phyloP scores from a whole-genome alignment of 805 yeast species.

The Wickerhamiella sorbophila region DNA sequence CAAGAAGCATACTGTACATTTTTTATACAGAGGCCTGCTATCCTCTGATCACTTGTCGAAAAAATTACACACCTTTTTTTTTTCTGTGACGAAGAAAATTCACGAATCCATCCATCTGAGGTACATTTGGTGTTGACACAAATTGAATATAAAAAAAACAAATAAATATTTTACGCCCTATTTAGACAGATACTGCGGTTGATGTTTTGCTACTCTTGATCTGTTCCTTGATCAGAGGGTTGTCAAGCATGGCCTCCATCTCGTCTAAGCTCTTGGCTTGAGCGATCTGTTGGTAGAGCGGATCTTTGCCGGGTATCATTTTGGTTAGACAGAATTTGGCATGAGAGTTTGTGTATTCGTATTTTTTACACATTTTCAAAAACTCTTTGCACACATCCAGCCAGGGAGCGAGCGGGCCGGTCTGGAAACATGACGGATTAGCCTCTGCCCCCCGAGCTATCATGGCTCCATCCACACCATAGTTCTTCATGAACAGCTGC shows the following conservation, averaged over 20 bases:
- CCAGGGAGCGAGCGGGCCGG: constrained; percentile 36
- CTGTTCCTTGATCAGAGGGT: too few species aligned
- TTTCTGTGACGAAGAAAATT: too few species aligned
- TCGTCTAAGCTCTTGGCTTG: constrained; percentile 38
- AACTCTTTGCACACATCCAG: constrained; percentile 40
- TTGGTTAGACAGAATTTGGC: constrained; percentile 70
- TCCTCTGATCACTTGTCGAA: too few species aligned
- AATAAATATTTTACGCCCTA: too few species aligned
- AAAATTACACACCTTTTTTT: too few species aligned
- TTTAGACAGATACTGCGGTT: too few species aligned
- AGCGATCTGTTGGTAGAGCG: constrained; percentile 42
- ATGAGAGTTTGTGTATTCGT: constrained; percentile 53
- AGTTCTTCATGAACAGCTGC: constrained; percentile 34
- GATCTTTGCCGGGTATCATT: constrained; percentile 63
- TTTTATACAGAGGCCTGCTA: not conserved
- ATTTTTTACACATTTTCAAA: constrained; percentile 35
- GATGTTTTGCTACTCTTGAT: too few species aligned
- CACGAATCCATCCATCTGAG: too few species aligned
- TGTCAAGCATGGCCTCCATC: constrained; percentile 7
- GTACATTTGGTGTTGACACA: too few species aligned
- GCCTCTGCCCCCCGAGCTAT: constrained; percentile 81
- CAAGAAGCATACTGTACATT: too few species aligned
- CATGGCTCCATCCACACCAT: constrained; percentile 70
- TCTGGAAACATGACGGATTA: constrained; percentile 63
- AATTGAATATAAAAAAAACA: too few species aligned